phyloP scores from a whole-genome alignment of 441 rosid species.

The Erodium chrysanthum region DNA sequence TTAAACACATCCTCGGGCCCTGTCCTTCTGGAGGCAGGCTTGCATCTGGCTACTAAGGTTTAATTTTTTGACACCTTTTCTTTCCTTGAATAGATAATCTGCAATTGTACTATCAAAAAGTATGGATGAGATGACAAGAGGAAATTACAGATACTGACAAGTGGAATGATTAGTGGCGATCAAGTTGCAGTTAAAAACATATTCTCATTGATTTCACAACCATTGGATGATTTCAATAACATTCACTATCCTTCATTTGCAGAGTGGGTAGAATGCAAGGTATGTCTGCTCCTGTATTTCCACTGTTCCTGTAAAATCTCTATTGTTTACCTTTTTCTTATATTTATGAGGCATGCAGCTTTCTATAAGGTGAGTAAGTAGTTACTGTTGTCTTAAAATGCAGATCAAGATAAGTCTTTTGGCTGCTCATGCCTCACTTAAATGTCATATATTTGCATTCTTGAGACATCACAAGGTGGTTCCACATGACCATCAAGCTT shows the following conservation, averaged over 20 bases:
- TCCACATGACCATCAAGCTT: constrained; percentile 68
- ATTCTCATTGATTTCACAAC: constrained; percentile 77
- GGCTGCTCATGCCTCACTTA: constrained; percentile 96
- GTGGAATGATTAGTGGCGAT: constrained; percentile 85
- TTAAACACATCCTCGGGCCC: constrained; percentile 84
- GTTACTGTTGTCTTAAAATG: too few relatives aligned
- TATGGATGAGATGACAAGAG: constrained; percentile 21
- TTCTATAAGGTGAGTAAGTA: too few relatives aligned
- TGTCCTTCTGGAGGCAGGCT: constrained; percentile 88
- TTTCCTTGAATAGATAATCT: constrained; percentile 14
- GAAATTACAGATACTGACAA: constrained; percentile 71
- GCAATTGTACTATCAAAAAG: constrained; percentile 6
- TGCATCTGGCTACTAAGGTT: constrained; percentile 94
- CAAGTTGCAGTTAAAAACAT: constrained; percentile 90
- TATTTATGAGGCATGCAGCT: too few relatives aligned
- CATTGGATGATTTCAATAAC: constrained; percentile 70
- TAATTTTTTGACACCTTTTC: neutral
- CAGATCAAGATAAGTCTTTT: constrained; percentile 89
- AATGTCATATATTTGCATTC: constrained; percentile 84
- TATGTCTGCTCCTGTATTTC: too few relatives aligned
- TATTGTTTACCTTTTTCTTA: too few relatives aligned
- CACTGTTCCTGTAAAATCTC: too few relatives aligned
- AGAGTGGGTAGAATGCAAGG: constrained; percentile 92
- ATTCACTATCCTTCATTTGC: constrained; percentile 95
- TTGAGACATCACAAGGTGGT: constrained; percentile 62